Percentiles rank a stretch among this genome's conserved stretches.
phyloP scores from a whole-genome alignment of 805 yeast genomes.

The Kodamaea leandrae region DNA sequence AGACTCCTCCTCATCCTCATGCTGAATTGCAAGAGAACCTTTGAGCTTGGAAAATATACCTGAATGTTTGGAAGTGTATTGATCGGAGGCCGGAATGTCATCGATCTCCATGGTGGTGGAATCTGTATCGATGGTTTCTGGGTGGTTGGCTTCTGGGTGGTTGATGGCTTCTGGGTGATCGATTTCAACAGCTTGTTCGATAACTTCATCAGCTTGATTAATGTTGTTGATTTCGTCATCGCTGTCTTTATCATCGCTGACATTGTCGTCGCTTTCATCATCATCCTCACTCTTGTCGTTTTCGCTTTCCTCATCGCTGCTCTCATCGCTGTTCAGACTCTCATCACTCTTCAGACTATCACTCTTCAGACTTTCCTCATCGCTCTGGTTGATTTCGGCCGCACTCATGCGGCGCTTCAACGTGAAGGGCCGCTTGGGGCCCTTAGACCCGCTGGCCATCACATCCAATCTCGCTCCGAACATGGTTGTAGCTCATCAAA shows the following conservation, averaged over 20 bases:
- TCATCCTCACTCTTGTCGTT: slow-evolving; percentile 1
- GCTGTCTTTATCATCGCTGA: slow-evolving; percentile 3
- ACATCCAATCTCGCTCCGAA: slow-evolving; percentile 56
- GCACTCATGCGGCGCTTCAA: slow-evolving; percentile 18
- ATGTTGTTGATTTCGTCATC: slow-evolving; percentile 7
- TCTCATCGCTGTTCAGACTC: slow-evolving; percentile 7
- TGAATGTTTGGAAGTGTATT: slow-evolving; percentile 22
- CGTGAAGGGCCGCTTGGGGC: slow-evolving; percentile 9
- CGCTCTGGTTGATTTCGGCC: slow-evolving; percentile 7
- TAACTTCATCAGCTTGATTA: slow-evolving; percentile 17
- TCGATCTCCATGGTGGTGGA: background rate
- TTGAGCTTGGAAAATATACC: slow-evolving; percentile 23
- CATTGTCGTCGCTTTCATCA: background rate
- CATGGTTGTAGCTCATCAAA: slow-evolving; percentile 36
- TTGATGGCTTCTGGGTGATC: background rate
- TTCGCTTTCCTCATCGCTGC: background rate
- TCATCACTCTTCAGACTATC: slow-evolving; percentile 11
- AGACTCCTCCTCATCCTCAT: slow-evolving; percentile 17
- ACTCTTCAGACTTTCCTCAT: slow-evolving; percentile 16
- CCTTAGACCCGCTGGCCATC: slow-evolving; percentile 9
- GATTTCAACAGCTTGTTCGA: slow-evolving; percentile 10
- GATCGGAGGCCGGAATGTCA: too few species aligned
- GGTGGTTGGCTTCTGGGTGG: background rate
- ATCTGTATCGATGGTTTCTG: background rate
- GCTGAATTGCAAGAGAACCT: slow-evolving; percentile 21